Evolutionary conservation across 2,329 filamentous ascomycete genomes (phyloP).

Genomic region (Furcasterigmium sp.): DNA sequence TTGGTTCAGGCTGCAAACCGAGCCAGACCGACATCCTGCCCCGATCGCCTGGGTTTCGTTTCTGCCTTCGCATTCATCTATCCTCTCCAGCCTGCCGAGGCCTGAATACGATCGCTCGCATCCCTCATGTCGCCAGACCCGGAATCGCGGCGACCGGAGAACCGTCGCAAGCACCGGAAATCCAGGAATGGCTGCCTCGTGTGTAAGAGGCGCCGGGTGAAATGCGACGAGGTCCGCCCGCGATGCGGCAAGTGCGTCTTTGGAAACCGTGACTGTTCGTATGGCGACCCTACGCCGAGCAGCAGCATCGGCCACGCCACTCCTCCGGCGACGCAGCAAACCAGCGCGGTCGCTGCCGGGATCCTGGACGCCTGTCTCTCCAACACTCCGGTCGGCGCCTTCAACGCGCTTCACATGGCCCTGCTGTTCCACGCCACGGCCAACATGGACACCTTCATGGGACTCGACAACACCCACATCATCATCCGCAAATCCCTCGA

Average conservation of each 20-base stretch:
- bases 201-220: constrained; percentile 35
- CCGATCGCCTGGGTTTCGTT: too few species aligned
- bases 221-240: constrained; percentile 40
- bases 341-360: too few species aligned
- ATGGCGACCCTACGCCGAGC: not conserved
- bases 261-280: constrained; percentile 15
- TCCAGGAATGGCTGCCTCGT: constrained; percentile 23
- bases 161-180: constrained; percentile 3
- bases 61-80: too few species aligned
- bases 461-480: constrained; percentile 3
- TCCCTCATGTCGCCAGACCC: too few species aligned
- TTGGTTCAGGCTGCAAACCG: too few species aligned
- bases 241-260: constrained; percentile 32
- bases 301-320: not conserved
- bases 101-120: too few species aligned
- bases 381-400: not conserved
- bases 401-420: constrained; percentile 6
- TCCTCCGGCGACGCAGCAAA: too few species aligned
- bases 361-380: too few species aligned
- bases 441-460: constrained; percentile 4
- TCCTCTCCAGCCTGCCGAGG: too few species aligned
- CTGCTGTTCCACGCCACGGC: constrained; percentile 4
- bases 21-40: too few species aligned
- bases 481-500: constrained; percentile 21
- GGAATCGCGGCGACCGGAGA: not conserved